Percentiles rank a stretch among this genome's conserved stretches.
These are phyloP conservation scores for Xylaria nigripes DNA, from an alignment of 495 filamentous ascomycete genomes.

Conservation along the genomic window DNA sequence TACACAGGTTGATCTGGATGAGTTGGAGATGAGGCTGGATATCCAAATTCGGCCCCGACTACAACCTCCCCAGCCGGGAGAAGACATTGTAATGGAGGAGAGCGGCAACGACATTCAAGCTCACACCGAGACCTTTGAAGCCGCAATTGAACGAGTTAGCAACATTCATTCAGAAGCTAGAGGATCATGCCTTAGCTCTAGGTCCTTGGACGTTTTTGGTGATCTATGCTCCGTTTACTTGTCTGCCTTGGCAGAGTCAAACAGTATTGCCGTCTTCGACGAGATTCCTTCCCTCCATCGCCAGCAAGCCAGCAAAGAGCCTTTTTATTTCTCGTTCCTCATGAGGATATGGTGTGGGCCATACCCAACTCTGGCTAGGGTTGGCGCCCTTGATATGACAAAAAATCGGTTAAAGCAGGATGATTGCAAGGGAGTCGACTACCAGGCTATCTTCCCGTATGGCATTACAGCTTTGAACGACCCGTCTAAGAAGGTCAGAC, in stretches of 20 bases:
- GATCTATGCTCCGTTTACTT: constrained; percentile 59
- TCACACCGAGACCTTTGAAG: constrained; percentile 17
- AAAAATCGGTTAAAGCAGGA: constrained; percentile 44
- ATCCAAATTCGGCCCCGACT: constrained; percentile 48
- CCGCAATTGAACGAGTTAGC: constrained; percentile 19
- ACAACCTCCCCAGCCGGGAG: constrained; percentile 26
- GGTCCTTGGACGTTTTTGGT: constrained; percentile 37
- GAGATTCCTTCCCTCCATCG: constrained; percentile 50
- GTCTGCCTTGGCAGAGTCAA: constrained; percentile 42
- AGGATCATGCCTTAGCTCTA: constrained; percentile 41
- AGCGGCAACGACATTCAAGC: constrained; percentile 22
- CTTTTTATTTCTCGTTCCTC: constrained; percentile 70
- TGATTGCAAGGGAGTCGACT: constrained; percentile 48
- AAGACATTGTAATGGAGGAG: constrained; percentile 49
- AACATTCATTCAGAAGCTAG: constrained; percentile 33
- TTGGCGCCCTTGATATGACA: constrained; percentile 56
- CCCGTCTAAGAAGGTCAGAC: constrained; percentile 60
- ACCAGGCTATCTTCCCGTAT: constrained; percentile 74
- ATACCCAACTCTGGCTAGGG: constrained; percentile 57
- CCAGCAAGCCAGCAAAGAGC: constrained; percentile 45
- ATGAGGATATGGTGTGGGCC: constrained; percentile 63
- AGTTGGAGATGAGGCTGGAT: constrained; percentile 62
- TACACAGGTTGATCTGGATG: constrained; percentile 55
- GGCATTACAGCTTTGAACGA: constrained; percentile 65
- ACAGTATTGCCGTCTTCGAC: constrained; percentile 49